These are phyloP conservation scores for Coemansia sp. DNA, from an alignment of 192 early-diverging fungal genomes.

Conservation along the genomic window DNA sequence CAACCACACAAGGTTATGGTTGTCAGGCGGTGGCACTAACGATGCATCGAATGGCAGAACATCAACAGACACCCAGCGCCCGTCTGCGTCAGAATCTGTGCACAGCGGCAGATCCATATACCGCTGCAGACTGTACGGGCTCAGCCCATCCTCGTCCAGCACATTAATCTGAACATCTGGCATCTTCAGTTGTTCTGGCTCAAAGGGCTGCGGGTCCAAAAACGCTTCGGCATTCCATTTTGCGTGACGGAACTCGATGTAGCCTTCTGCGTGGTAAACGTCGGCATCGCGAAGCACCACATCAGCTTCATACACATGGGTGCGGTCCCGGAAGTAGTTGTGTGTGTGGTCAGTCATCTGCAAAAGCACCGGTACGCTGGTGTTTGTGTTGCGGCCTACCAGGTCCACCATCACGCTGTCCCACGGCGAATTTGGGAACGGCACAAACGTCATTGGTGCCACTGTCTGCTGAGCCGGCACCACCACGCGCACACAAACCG, in stretches of 20 bases:
- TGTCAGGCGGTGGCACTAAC: slow-evolving; percentile 22
- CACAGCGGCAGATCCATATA: slow-evolving; percentile 55
- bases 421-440: slow-evolving; percentile 25
- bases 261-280: slow-evolving; percentile 26
- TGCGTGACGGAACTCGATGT: slow-evolving; percentile 51
- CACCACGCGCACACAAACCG: slow-evolving; percentile 40
- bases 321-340: slow-evolving; percentile 26
- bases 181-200: slow-evolving; percentile 30
- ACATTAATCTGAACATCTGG: slow-evolving; percentile 13
- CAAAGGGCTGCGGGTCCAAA: slow-evolving; percentile 28
- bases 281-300: slow-evolving; percentile 45
- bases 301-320: slow-evolving; percentile 57
- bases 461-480: slow-evolving; percentile 17
- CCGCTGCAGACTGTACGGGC: slow-evolving; percentile 11
- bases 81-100: slow-evolving; percentile 24
- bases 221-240: slow-evolving; percentile 55
- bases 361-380: slow-evolving; percentile 27
- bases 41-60: slow-evolving; percentile 12
- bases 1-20: slow-evolving; percentile 49
- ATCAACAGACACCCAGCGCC: slow-evolving; percentile 46
- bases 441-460: not conserved
- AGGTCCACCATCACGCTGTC: slow-evolving; percentile 42
- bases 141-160: not conserved
- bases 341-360: slow-evolving; percentile 3
- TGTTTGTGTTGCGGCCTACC: slow-evolving; percentile 13